Evolutionary conservation across 1,139 yeast species (phyloP), one percentile per base, ranked within the genome.

Genomic region (Saccharomyces hybrid): DNA sequence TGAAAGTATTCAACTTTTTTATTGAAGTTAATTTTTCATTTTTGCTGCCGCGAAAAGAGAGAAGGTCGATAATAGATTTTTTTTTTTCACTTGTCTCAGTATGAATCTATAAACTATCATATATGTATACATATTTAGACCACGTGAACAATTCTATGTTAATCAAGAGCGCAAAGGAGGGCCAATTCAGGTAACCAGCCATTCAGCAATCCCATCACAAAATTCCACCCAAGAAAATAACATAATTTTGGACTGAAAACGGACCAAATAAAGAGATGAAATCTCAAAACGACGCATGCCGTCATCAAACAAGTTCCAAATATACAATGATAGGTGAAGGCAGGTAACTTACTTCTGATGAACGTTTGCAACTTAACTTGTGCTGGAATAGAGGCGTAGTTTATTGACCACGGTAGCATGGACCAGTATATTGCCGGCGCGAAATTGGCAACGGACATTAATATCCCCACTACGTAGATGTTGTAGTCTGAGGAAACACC

Each of bases 241-340:
- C 95, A 77, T 16, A 93, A 71, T 64, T 90, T 93, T 0, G 99
- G 99, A 51, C 96, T 88, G 72, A 93, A 93, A 3, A 95, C 99
- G 1, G 98, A 89, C 98, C 99, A 95, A 14, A 95, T 86, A 68
- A 93, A 93, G 55, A 93, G 75, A 68, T 93, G 99, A 65, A 84
- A 88, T 61, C 96, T 78, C 60, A 91, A 76, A 28, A 81, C 76
- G 54, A 79, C 78, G 67, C 99, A 93, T 6, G 97, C 85, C 0
- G 77, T 73, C 51, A 87, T 68, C 52, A 91, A 78, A 47, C 78
- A 76, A 3, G 81, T 65, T 1, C 88, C 88, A 14, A 81, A 69
- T 1, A 84, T 62, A 2, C 85, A 73, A 66, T 87, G 87, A 66
- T 86, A 87, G 7, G 79, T 66, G 48, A 66, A 25, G n/a, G 60